A percentile compares a stretch with the other conserved stretches of the same genome.
These are phyloP conservation scores for Schrenkiella parvula DNA, from an alignment of 345 rosid genomes.

Conservation along the genomic window DNA sequence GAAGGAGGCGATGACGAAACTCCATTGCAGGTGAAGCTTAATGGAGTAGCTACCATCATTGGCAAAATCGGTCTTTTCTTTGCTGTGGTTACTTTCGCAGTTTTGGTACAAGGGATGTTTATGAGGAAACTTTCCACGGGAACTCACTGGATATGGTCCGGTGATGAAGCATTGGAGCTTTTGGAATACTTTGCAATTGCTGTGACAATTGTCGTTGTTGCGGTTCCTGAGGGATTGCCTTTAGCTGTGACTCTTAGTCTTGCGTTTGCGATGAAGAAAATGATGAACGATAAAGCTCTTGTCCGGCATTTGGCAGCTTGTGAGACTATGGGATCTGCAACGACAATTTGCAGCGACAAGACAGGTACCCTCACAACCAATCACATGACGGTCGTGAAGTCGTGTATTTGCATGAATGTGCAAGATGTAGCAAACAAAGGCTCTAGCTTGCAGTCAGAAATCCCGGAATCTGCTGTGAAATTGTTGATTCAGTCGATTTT, in stretches of 20 bases:
- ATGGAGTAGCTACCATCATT: slow-evolving; percentile 90
- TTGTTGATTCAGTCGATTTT: slow-evolving; percentile 77
- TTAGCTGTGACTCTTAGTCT: slow-evolving; percentile 94
- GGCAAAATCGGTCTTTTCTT: slow-evolving; percentile 86
- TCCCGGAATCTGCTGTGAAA: slow-evolving; percentile 52
- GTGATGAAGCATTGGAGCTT: slow-evolving; percentile 71
- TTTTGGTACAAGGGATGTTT: slow-evolving; percentile 69
- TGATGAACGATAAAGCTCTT: slow-evolving; percentile 97
- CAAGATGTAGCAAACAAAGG: slow-evolving; percentile 46
- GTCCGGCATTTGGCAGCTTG: slow-evolving; percentile 94
- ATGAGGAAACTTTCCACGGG: slow-evolving; percentile 51
- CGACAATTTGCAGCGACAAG: slow-evolving; percentile 88
- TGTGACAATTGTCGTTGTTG: slow-evolving; percentile 92
- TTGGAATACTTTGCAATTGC: slow-evolving; percentile 87
- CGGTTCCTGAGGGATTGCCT: slow-evolving; percentile 95
- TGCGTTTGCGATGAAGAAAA: slow-evolving; percentile 96
- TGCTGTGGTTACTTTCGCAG: slow-evolving; percentile 78
- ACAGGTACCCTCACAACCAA: slow-evolving; percentile 93
- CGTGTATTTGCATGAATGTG: slow-evolving; percentile 71
- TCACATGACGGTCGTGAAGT: slow-evolving; percentile 86
- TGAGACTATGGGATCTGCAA: slow-evolving; percentile 98
- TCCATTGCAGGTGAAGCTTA: slow-evolving; percentile 87
- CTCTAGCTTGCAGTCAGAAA: slow-evolving; percentile 49
- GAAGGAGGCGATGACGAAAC: slow-evolving; percentile 98
- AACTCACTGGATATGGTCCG: slow-evolving; percentile 60